Evolutionary conservation across 139 green algal species (phyloP).

Genomic region (Chlamydomonas schloesseri): DNA sequence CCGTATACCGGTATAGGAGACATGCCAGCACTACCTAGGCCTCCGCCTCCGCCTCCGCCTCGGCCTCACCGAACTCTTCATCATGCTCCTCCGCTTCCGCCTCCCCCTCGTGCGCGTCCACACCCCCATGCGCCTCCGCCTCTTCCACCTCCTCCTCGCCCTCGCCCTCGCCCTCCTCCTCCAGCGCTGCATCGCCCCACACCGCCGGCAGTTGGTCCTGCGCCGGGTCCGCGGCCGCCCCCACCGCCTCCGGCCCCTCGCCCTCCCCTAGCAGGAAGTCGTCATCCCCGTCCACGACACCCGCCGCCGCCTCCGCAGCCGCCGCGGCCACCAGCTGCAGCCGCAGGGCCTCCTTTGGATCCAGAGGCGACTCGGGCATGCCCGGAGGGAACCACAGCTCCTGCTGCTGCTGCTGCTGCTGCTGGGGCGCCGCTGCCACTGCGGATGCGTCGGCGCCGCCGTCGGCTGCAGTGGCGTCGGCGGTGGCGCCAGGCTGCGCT

Average conservation of each 20-base stretch:
- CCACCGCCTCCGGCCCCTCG: not conserved
- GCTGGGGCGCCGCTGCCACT: not conserved
- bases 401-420: not conserved
- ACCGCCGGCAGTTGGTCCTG: not conserved
- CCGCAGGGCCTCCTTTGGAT: slow-evolving; percentile 17
- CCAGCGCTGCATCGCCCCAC: not conserved
- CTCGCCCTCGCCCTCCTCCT: not conserved
- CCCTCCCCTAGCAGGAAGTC: not conserved
- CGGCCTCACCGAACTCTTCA: not conserved
- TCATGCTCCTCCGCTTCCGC: not conserved
- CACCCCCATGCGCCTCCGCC: not conserved
- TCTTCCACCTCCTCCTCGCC: not conserved
- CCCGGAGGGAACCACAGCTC: slow-evolving; percentile 31
- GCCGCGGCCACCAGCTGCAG: slow-evolving; percentile 34
- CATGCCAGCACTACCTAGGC: too few species aligned
- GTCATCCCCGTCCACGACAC: not conserved
- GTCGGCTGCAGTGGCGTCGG: not conserved
- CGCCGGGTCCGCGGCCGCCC: not conserved
- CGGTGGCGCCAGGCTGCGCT: too few species aligned
- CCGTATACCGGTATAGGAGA: too few species aligned
- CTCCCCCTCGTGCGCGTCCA: not conserved
- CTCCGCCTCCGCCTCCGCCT: not conserved
- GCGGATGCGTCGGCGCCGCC: too few species aligned
- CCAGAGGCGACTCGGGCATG: slow-evolving; percentile 5
- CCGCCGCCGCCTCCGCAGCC: slow-evolving; percentile 1